Evolutionary conservation across 768 basidiomycete genomes (phyloP).

Genomic region (Auricularia cornea): DNA sequence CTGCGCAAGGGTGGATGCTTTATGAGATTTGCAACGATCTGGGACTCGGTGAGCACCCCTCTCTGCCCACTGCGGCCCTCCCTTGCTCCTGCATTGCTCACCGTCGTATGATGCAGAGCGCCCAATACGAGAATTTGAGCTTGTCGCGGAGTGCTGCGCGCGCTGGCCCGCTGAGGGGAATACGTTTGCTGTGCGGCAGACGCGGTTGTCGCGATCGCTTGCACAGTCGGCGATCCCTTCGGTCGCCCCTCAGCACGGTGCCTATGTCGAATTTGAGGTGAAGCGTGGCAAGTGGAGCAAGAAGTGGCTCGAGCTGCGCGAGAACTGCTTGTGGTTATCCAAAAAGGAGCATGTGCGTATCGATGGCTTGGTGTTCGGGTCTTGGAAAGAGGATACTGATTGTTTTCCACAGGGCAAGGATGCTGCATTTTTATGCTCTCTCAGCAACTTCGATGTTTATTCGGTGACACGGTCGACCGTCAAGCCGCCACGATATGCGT

Average conservation of each 20-base stretch:
- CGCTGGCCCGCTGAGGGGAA: slow-evolving; percentile 87
- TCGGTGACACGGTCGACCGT: slow-evolving; percentile 66
- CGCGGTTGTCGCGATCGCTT: slow-evolving; percentile 52
- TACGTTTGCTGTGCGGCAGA: slow-evolving; percentile 69
- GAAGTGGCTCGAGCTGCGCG: slow-evolving; percentile 78
- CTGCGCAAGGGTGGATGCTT: slow-evolving; percentile 64
- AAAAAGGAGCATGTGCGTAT: slow-evolving; percentile 76
- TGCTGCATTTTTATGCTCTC: slow-evolving; percentile 67
- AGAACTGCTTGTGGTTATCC: slow-evolving; percentile 78
- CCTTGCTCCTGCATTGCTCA: slow-evolving; percentile 13
- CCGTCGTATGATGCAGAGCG: slow-evolving; percentile 50
- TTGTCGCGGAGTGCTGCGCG: slow-evolving; percentile 65
- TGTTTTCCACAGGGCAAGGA: slow-evolving; percentile 63
- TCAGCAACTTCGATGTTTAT: slow-evolving; percentile 88
- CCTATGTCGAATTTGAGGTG: slow-evolving; percentile 80
- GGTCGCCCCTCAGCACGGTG: slow-evolving; percentile 34
- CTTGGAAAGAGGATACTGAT: neutral
- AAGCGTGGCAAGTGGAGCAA: slow-evolving; percentile 96
- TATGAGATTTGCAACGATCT: slow-evolving; percentile 87
- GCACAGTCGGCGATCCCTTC: slow-evolving; percentile 46
- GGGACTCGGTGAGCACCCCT: slow-evolving; percentile 65
- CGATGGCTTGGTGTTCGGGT: neutral
- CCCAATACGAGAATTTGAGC: slow-evolving; percentile 80
- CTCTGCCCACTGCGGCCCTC: neutral
- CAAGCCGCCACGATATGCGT: slow-evolving; percentile 76